Base-by-base conservation (phyloP, 768 basidiomycete species). In the Dioszegia hungarica region DNA sequence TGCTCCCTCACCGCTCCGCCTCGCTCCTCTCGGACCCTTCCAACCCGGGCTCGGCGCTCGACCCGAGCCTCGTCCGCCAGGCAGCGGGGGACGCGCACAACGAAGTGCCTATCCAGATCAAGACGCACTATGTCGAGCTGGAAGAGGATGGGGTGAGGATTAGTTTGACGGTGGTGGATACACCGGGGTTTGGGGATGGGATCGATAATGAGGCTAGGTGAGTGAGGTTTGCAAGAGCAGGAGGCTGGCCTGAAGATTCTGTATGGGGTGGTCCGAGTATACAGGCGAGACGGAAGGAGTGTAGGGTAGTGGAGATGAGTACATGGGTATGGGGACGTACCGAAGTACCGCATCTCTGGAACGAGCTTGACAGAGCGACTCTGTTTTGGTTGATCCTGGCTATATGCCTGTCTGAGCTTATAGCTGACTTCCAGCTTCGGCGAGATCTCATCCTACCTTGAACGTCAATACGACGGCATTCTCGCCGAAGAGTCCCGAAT, bases 131-230 rank as follows among this genome's bases (percentile, higher is more conserved):
- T 77, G 90, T 99, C 68, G 95, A 99, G 78, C 85, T 99, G 60
- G 95, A 98, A 68, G 94, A 98, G 77, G 95, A 99, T 67, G 95
- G 95, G 40, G 90, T 98, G 61, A 88, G 95, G 67, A 95, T 99
- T 74, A 91, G 93, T 8, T 81, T 99, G 67, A 98, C 95, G 39
- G 90, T 99, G 60, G 93, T 99, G 27, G 95, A 99, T 76, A 99
- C 95, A 0, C 95, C 95, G 54, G 95, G 95, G 41, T 99, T 99
- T 68, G 95, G 94, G 36, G 92, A 97, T 78, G 93, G 92, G 73
- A 94, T 99, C 73, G 92, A 99, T 81, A 98, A 98, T 70, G 93
- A 97, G 78, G 90, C 90, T 74, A 87, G 90, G 94, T 95, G 78
- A 75, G 91, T 82, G 31, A 10, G 39, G 22, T 6, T 3, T 17